Conservation (phyloP, 306 rosid genomes). For the Dalbergia cultrata region DNA sequence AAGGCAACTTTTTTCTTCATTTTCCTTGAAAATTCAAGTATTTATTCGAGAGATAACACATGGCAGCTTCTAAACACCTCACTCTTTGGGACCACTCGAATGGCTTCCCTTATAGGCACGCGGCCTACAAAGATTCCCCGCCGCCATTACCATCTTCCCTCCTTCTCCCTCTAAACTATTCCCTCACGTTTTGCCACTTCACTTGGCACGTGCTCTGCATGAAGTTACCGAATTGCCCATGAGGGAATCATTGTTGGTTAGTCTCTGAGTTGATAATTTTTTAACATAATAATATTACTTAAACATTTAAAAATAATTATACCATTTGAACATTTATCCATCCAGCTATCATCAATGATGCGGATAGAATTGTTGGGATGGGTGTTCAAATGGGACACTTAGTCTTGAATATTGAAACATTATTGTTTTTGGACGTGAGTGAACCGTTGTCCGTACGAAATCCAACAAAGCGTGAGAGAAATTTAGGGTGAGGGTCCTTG, state of each 20-base stretch:
- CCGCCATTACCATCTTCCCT: constrained; percentile 71
- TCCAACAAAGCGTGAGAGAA: constrained; percentile 53
- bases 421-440: constrained; percentile 15
- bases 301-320: too few species aligned
- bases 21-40: not conserved
- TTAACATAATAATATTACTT: too few species aligned
- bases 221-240: constrained; percentile 35
- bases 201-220: constrained; percentile 48
- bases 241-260: constrained; percentile 23
- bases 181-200: constrained; percentile 68
- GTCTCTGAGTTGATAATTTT: constrained; percentile 31
- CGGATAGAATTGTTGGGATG: too few species aligned
- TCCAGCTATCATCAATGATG: too few species aligned
- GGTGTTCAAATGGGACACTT: too few species aligned
- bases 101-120: constrained; percentile 65
- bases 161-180: constrained; percentile 51
- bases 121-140: constrained; percentile 89
- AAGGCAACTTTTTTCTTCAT: not conserved
- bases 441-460: constrained; percentile 65
- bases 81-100: constrained; percentile 57
- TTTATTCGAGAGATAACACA: constrained; percentile 33
- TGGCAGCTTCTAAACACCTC: constrained; percentile 58
- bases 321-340: too few species aligned
- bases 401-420: too few species aligned
- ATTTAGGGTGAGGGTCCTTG: constrained; percentile 47